Conservation (phyloP, 2,329 filamentous ascomycete genomes). For the Plenodomus lindquistii region DNA sequence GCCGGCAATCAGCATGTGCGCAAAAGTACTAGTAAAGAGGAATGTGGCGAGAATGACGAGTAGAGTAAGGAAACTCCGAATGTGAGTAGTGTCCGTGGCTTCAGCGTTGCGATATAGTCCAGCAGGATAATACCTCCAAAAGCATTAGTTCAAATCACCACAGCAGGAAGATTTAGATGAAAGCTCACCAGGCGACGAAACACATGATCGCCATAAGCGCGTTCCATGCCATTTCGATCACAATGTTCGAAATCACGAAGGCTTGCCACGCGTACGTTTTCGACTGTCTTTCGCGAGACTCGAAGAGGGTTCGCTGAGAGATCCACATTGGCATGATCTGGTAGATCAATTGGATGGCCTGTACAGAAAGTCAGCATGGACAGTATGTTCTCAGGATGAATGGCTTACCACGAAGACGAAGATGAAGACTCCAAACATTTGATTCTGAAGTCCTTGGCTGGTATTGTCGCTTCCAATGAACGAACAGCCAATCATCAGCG, state of each 20-base stretch:
- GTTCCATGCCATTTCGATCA: slow-evolving; percentile 66
- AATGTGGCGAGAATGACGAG: slow-evolving; percentile 64
- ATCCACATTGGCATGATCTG: slow-evolving; percentile 63
- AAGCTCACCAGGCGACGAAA: slow-evolving; percentile 57
- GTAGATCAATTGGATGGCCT: slow-evolving; percentile 39
- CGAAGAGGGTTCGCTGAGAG: slow-evolving; percentile 60
- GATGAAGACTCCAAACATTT: slow-evolving; percentile 58
- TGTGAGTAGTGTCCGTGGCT: slow-evolving; percentile 57
- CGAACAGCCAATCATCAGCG: slow-evolving; percentile 45
- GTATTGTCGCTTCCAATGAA: slow-evolving; percentile 46
- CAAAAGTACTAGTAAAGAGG: slow-evolving; percentile 68
- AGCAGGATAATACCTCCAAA: slow-evolving; percentile 52
- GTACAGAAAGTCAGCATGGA: not conserved
- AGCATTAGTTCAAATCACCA: not conserved
- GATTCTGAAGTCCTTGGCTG: slow-evolving; percentile 50
- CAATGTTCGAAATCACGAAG: slow-evolving; percentile 70
- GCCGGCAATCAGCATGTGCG: slow-evolving; percentile 72
- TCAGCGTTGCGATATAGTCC: slow-evolving; percentile 71
- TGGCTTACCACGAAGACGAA: slow-evolving; percentile 43
- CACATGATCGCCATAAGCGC: slow-evolving; percentile 56
- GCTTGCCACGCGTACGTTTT: slow-evolving; percentile 76
- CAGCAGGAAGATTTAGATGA: not conserved
- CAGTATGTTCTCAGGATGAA: slow-evolving; percentile 46
- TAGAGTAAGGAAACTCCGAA: slow-evolving; percentile 71
- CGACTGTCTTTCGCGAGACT: slow-evolving; percentile 63